These are phyloP conservation scores for Davidsoniella eucalypti DNA, from an alignment of 2,329 filamentous ascomycete genomes.

Conservation along the genomic window DNA sequence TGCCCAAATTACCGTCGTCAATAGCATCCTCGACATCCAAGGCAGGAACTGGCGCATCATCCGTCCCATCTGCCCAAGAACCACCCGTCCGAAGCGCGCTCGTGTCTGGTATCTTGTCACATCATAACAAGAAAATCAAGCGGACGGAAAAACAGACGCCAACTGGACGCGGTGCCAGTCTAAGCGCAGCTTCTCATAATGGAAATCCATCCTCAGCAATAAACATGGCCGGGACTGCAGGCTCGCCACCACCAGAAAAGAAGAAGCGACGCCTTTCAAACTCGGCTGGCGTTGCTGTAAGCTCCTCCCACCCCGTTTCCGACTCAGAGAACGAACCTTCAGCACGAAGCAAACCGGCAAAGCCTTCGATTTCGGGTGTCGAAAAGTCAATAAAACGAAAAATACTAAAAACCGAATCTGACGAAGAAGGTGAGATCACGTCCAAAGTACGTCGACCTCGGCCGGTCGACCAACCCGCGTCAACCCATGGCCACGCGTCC, in stretches of 20 bases:
- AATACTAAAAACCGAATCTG: slow-evolving; percentile 35
- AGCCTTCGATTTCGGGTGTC: neutral
- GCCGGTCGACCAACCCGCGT: slow-evolving; percentile 14
- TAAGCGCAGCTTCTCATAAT: too few relatives aligned
- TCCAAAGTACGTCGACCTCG: slow-evolving; percentile 39
- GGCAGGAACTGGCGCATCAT: too few relatives aligned
- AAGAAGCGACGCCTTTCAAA: slow-evolving; percentile 7
- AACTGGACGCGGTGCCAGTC: too few relatives aligned
- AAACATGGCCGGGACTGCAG: neutral
- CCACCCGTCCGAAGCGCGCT: neutral
- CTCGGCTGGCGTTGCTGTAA: neutral
- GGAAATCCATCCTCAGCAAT: too few relatives aligned
- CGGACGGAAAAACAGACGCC: too few relatives aligned
- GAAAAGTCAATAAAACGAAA: slow-evolving; percentile 32
- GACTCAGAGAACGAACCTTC: slow-evolving; percentile 37
- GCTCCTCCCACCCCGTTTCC: slow-evolving; percentile 27
- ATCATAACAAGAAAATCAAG: slow-evolving; percentile 8
- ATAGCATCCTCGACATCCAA: neutral
- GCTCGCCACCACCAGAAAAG: slow-evolving; percentile 9
- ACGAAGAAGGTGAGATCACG: slow-evolving; percentile 34
- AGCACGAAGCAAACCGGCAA: slow-evolving; percentile 31
- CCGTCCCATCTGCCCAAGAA: neutral
- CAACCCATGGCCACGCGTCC: neutral
- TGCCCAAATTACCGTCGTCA: neutral
- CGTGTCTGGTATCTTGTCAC: slow-evolving; percentile 6